Base-by-base conservation (phyloP, 2,329 filamentous ascomycete species). In the Beauveria scarabaeidicola region DNA sequence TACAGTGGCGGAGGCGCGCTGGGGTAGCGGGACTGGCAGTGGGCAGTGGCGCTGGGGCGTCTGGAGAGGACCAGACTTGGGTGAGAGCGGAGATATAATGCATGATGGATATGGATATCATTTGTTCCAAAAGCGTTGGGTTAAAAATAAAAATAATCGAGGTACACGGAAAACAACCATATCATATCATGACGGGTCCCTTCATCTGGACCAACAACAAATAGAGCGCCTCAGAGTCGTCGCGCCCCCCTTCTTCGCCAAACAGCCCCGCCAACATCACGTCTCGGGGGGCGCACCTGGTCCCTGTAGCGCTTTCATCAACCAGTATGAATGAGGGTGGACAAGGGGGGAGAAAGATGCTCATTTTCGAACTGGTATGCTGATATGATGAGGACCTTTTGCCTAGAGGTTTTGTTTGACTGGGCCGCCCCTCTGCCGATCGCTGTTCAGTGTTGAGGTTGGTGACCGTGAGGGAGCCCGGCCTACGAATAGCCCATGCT, bases 381-480 rank as follows among this genome's bases (percentile, higher is more conserved):
- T 46, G 51, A 51, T 23, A 13, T 19, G 29, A 10, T 23, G n/a
- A 25, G 51, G 51, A 41, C 36, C 51, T 52, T 52, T 52, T 52
- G 51, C 51, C 23, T 23, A 41, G 51, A 41, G 36, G 40, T 52
- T 52, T n/a, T 36, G 32, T 36, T 36, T 36, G 21, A 23, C 21
- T 46, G 43, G 43, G 43, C 43, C 43, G 51, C 51, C 51, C 52
- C 52, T 55, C 41, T 29, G 52, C 52, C 41, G 52, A 55, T 55
- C 52, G 27, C 13, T 32, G 52, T 25, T 52, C 8, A 40, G 36
- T 13, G 19, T 27, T 52, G 23, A 11, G 19, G 9, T 21, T 46
- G 13, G 44, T 52, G 19, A 46, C 38, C 25, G 29, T 17, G 11
- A 54, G 52, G 32, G 32, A 36, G 32, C 32, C 32, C 32, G 13